A percentile compares a stretch with the other conserved stretches of the same genome.
Conservation (phyloP, 305 asterid species). For the Lippia alba region DNA sequence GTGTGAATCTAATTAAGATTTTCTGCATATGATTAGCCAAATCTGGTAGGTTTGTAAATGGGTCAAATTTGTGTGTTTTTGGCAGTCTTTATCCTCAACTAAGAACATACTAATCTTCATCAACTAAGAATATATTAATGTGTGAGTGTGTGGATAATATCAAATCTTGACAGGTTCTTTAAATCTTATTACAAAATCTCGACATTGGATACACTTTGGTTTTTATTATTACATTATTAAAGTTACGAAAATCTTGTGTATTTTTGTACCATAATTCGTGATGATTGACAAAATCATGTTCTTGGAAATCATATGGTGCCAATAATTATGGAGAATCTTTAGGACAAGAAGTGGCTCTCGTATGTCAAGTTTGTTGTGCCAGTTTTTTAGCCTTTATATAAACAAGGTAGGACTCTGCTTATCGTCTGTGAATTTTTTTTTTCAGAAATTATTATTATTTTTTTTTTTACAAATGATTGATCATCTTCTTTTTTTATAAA, state of each 20-base stretch:
- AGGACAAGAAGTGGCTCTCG: conserved; percentile 34
- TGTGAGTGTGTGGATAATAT: neutral
- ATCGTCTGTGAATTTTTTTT: too few relatives aligned
- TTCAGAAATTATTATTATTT: too few relatives aligned
- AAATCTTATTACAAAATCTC: neutral
- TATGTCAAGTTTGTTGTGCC: conserved; percentile 20
- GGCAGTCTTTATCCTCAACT: conserved; percentile 7
- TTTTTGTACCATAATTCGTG: neutral
- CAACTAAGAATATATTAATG: neutral
- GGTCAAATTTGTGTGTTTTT: neutral
- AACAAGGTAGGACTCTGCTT: too few relatives aligned
- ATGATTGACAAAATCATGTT: conserved; percentile 5
- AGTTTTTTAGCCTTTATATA: neutral
- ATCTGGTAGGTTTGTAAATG: neutral
- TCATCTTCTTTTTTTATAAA: too few relatives aligned
- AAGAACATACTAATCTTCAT: neutral
- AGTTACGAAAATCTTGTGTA: neutral
- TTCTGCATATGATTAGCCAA: neutral
- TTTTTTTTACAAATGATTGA: too few relatives aligned
- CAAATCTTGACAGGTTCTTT: neutral
- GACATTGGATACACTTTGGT: neutral
- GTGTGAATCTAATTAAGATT: neutral
- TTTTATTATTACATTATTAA: neutral
- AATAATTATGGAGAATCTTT: conserved; percentile 16
- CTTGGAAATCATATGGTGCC: neutral